Evolutionary conservation across 108 stramenopile genomes (phyloP).

Genomic region (Asterionellopsis glacialis): DNA sequence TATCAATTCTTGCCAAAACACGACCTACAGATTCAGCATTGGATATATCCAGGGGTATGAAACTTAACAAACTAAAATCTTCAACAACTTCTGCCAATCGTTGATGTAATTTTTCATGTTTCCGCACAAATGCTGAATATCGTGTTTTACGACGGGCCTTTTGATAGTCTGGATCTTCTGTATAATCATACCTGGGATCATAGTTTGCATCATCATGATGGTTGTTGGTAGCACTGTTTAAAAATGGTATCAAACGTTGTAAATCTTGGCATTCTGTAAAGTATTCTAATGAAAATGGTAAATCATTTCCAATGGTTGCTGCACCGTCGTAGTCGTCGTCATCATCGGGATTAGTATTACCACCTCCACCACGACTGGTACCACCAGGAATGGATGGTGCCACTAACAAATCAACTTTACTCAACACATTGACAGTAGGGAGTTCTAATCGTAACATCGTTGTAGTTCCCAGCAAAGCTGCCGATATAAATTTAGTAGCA

Average conservation of each 20-base stretch:
- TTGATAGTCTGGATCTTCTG: slow-evolving; percentile 76
- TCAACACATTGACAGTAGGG: slow-evolving; percentile 93
- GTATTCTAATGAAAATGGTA: slow-evolving; percentile 74
- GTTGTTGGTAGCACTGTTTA: slow-evolving; percentile 20
- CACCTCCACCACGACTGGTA: not conserved
- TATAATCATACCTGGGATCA: slow-evolving; percentile 31
- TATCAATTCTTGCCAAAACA: slow-evolving; percentile 73
- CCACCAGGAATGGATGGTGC: slow-evolving; percentile 3
- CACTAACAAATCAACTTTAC: slow-evolving; percentile 88
- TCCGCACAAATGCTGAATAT: slow-evolving; percentile 48
- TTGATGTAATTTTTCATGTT: slow-evolving; percentile 56
- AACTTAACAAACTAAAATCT: slow-evolving; percentile 74
- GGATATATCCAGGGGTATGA: slow-evolving; percentile 68
- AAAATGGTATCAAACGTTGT: slow-evolving; percentile 65
- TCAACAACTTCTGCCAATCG: slow-evolving; percentile 74
- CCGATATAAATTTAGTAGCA: slow-evolving; percentile 89
- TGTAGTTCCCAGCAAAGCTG: slow-evolving; percentile 85
- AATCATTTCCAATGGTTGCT: not conserved
- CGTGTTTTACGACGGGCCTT: slow-evolving; percentile 44
- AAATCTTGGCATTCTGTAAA: slow-evolving; percentile 81
- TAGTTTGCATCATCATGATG: slow-evolving; percentile 5
- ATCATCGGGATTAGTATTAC: not conserved
- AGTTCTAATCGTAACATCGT: slow-evolving; percentile 95
- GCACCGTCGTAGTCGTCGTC: slow-evolving; percentile 4
- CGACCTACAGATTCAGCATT: slow-evolving; percentile 78